phyloP scores from a whole-genome alignment of 148 eudicot genomes.

The Camellia granthamiana region DNA sequence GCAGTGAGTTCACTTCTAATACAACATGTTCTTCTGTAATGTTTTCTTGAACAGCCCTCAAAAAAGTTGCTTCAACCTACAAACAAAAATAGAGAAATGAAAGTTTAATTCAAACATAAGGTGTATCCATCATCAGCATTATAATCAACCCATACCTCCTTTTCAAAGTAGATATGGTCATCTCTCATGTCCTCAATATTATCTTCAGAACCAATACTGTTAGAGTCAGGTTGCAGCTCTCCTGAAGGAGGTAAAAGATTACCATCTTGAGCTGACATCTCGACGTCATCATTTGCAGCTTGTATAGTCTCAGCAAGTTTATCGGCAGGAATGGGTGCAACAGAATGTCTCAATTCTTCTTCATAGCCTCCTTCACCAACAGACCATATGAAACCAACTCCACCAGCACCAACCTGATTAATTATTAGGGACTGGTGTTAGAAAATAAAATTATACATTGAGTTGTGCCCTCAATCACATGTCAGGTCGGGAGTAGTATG shows the following conservation, averaged over 20 bases:
- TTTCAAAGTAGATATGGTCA: constrained; percentile 66
- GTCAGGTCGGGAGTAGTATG: neutral
- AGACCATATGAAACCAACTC: constrained; percentile 90
- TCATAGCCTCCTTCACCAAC: constrained; percentile 62
- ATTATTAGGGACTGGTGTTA: neutral
- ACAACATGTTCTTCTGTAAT: constrained; percentile 68
- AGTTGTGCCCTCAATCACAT: neutral
- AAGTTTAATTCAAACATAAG: constrained; percentile 15
- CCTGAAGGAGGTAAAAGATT: constrained; percentile 62
- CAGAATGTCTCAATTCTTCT: constrained; percentile 88
- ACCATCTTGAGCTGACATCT: constrained; percentile 38
- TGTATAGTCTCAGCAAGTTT: constrained; percentile 62
- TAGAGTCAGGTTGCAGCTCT: constrained; percentile 50
- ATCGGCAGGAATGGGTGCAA: constrained; percentile 82
- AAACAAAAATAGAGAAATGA: constrained; percentile 9
- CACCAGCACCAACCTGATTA: constrained; percentile 78
- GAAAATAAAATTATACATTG: neutral
- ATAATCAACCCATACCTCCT: constrained; percentile 50
- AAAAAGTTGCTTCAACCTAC: constrained; percentile 92
- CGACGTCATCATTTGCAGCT: constrained; percentile 50
- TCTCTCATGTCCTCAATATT: constrained; percentile 51
- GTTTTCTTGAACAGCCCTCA: constrained; percentile 77
- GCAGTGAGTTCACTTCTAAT: constrained; percentile 81
- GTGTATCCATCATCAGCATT: neutral
- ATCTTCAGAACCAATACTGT: constrained; percentile 53